Evolutionary conservation across 179 eudicot species (phyloP).

Genomic region (Corrigiola litoralis): DNA sequence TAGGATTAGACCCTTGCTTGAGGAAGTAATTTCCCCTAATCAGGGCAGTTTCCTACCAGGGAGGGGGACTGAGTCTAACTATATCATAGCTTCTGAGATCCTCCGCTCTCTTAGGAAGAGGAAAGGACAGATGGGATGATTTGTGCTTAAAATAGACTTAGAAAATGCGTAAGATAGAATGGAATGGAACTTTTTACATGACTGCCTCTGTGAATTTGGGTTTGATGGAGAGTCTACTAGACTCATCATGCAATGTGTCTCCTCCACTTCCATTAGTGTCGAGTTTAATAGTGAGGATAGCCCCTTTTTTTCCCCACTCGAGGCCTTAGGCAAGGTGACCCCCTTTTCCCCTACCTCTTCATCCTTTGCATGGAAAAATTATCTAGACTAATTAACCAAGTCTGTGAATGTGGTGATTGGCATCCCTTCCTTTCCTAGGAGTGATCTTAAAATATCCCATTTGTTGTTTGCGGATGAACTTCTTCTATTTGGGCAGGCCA

Average conservation of each 20-base stretch:
- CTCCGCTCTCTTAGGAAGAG: not conserved
- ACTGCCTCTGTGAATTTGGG: not conserved
- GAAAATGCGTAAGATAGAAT: not conserved
- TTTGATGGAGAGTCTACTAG: not conserved
- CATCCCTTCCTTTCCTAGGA: not conserved
- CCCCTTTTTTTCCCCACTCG: not conserved
- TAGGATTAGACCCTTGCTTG: not conserved
- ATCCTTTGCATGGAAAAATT: not conserved
- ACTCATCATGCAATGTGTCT: not conserved
- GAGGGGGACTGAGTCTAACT: not conserved
- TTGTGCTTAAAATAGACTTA: not conserved
- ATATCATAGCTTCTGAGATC: not conserved
- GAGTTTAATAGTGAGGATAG: not conserved
- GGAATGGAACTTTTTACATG: not conserved
- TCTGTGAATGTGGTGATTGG: not conserved
- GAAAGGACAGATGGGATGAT: not conserved
- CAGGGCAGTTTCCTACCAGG: not conserved
- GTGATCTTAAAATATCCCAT: not conserved
- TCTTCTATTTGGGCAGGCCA: not conserved
- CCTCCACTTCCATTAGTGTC: not conserved
- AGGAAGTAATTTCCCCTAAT: not conserved
- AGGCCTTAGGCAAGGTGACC: not conserved
- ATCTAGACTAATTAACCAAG: not conserved
- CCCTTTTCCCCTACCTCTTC: conserved; percentile 4
- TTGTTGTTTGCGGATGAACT: not conserved